phyloP scores from a whole-genome alignment of 495 filamentous ascomycete genomes.

The Penicillium pulvis region DNA sequence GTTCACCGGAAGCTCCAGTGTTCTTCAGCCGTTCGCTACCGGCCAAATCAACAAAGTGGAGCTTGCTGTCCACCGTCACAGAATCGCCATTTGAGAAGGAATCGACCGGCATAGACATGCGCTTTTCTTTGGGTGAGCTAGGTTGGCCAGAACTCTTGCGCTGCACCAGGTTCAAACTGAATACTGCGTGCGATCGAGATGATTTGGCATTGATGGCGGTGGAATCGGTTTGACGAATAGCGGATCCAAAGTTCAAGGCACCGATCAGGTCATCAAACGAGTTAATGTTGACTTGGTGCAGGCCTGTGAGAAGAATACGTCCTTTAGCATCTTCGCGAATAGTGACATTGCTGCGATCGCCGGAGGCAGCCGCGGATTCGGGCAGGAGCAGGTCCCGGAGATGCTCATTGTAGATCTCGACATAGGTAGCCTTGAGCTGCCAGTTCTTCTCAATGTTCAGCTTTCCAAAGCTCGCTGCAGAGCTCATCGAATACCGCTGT shows the following conservation, averaged over 20 bases:
- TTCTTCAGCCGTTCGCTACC: constrained; percentile 98
- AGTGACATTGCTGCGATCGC: constrained; percentile 73
- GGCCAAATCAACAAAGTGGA: constrained; percentile 98
- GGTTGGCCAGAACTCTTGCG: constrained; percentile 62
- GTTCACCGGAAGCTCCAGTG: constrained; percentile 91
- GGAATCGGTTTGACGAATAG: constrained; percentile 96
- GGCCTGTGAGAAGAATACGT: constrained; percentile 88
- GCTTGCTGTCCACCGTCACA: constrained; percentile 93
- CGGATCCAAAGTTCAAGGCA: constrained; percentile 87
- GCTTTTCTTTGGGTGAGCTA: constrained; percentile 69
- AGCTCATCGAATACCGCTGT: constrained; percentile 72
- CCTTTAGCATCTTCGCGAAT: constrained; percentile 96
- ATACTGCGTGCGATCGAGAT: constrained; percentile 97
- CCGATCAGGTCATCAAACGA: constrained; percentile 89
- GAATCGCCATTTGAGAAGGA: constrained; percentile 68
- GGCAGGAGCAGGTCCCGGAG: constrained; percentile 87
- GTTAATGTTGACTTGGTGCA: constrained; percentile 87
- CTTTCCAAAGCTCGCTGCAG: constrained; percentile 54
- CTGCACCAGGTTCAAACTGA: constrained; percentile 92
- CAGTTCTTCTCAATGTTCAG: constrained; percentile 71
- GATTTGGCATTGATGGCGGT: constrained; percentile 98
- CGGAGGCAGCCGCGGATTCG: constrained; percentile 60
- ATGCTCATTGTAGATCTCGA: constrained; percentile 99
- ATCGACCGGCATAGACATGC: constrained; percentile 87
- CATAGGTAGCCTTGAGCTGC: constrained; percentile 94